Evolutionary conservation across 163 green algal genomes (phyloP), one percentile per base, ranked within the genome.

Genomic region (Picocystis sp.): DNA sequence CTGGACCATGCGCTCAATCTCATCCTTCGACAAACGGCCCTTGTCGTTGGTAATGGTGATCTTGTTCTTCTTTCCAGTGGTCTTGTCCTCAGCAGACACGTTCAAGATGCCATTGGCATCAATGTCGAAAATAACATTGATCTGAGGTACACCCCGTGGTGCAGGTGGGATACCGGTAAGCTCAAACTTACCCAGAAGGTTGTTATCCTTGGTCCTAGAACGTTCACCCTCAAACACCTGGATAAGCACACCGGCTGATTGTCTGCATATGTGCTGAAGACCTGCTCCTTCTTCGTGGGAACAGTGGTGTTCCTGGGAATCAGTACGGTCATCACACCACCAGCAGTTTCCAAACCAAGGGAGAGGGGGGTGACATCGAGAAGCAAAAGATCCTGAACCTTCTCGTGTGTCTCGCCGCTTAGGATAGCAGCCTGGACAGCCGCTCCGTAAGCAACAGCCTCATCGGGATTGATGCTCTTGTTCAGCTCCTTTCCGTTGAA

Each of bases 391-490:
- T 78, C 70, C 52, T 73, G 60, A 6, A 76, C 67, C 50, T 71
- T 73, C 51, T 71, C 63, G 55, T 45, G 42, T 8, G 55, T 56
- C 19, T 78, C 69, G 47, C 80, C 81, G 2, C 69, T 77, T 43
- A 92, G 69, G 54, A 90, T 89, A 50, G 79, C 85, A 10, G 81
- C 86, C 73, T 90, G 79, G 15, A 96, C 86, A 14, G 89, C 89
- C 6, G 90, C 89, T 50, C 89, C 89, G 63, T 96, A 96, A 13
- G 89, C 89, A 8, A 98, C 90, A 24, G 89, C 90, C 78, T 97
- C 89, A 60, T 98, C 89, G 21, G 90, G 90, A 78, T 97, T 98
- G 81, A 97, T 96, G 61, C 55, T 81, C 76, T 94, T 97, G 84
- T 83, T 93, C 35, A 96, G 81, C 78, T 95, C 89, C 77, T 94